These are phyloP conservation scores for Xylaria grammica DNA, from an alignment of 495 filamentous ascomycete genomes.

Conservation along the genomic window DNA sequence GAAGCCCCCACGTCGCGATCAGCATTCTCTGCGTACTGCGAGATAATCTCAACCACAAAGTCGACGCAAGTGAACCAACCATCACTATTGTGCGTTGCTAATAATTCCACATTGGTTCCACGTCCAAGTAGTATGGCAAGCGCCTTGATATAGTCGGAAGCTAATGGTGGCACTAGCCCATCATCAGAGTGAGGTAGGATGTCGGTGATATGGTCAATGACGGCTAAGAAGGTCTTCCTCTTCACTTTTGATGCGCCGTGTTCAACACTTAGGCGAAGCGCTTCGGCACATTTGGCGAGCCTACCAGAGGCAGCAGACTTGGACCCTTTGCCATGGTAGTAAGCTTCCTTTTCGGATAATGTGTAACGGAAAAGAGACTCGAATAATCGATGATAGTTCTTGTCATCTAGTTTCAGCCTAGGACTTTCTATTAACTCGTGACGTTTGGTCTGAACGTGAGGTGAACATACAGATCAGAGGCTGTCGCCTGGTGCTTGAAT, in stretches of 20 bases:
- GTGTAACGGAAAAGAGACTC: constrained; percentile 78
- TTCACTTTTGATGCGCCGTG: constrained; percentile 70
- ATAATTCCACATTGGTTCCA: constrained; percentile 77
- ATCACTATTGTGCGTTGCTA: constrained; percentile 54
- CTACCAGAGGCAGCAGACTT: constrained; percentile 57
- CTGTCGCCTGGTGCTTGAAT: constrained; percentile 63
- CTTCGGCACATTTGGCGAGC: constrained; percentile 72
- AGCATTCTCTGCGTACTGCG: constrained; percentile 45
- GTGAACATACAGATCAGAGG: constrained; percentile 58
- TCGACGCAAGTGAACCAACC: constrained; percentile 71
- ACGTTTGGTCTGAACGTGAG: constrained; percentile 7
- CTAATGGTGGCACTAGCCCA: constrained; percentile 72
- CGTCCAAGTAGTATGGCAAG: constrained; percentile 71
- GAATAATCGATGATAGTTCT: constrained; percentile 78
- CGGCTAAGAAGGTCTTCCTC: constrained; percentile 73
- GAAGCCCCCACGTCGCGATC: constrained; percentile 40
- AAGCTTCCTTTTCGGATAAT: constrained; percentile 67
- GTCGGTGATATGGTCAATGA: constrained; percentile 83
- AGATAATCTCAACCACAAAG: constrained; percentile 67
- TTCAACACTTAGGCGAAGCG: constrained; percentile 72
- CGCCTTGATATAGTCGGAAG: constrained; percentile 78
- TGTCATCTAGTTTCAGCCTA: constrained; percentile 61
- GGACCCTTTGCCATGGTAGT: constrained; percentile 60
- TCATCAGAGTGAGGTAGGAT: constrained; percentile 67
- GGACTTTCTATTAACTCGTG: constrained; percentile 26